phyloP scores from a whole-genome alignment of 2,329 filamentous ascomycete genomes.

The Xylogone sp. region DNA sequence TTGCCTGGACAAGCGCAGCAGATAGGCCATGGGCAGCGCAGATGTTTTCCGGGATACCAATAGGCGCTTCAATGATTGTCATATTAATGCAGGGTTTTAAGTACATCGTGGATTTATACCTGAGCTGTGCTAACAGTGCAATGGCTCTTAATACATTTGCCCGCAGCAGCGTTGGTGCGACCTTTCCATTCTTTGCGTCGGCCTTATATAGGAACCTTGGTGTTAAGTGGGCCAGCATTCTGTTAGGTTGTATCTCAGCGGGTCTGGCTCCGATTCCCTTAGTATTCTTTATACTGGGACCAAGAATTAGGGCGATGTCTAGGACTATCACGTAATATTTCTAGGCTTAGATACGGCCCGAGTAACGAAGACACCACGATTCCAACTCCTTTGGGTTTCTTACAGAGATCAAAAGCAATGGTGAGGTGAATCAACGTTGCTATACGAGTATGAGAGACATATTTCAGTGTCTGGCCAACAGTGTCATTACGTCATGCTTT shows the following conservation, averaged over 20 bases:
- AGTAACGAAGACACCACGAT: no score
- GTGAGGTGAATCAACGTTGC: no score
- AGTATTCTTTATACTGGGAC: slow-evolving; percentile 39
- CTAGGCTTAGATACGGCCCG: no score
- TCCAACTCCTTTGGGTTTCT: no score
- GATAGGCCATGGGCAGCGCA: slow-evolving; percentile 24
- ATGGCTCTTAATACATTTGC: slow-evolving; percentile 63
- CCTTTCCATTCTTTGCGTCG: slow-evolving; percentile 66
- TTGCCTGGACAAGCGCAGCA: slow-evolving; percentile 80
- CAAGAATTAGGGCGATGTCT: slow-evolving; percentile 16
- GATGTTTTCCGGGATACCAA: background rate
- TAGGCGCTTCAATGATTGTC: background rate
- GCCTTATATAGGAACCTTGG: slow-evolving; percentile 64
- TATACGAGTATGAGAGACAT: no score
- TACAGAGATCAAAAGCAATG: no score
- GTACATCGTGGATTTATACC: slow-evolving; percentile 30
- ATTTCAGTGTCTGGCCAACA: no score
- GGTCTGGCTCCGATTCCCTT: slow-evolving; percentile 55
- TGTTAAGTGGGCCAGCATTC: slow-evolving; percentile 57
- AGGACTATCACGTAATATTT: background rate
- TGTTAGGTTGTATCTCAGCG: slow-evolving; percentile 56
- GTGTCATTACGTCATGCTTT: no score
- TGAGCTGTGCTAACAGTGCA: slow-evolving; percentile 41
- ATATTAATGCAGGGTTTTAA: slow-evolving; percentile 11
- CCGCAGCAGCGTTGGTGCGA: slow-evolving; percentile 64